Evolutionary conservation across 768 basidiomycete genomes (phyloP), one percentile per base, ranked within the genome.

Genomic region (Trametes punicea): DNA sequence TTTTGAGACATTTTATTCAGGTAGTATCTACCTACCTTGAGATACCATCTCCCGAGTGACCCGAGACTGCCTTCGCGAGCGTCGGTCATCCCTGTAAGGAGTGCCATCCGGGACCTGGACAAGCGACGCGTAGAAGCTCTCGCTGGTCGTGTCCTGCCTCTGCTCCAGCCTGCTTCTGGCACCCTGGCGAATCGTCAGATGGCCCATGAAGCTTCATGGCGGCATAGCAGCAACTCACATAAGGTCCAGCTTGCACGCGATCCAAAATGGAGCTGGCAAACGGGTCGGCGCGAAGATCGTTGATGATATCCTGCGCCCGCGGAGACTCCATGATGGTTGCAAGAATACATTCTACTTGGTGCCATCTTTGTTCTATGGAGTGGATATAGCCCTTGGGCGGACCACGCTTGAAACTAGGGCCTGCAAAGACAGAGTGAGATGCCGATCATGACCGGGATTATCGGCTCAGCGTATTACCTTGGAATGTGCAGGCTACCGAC

Each of bases 341-440:
- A 5, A 95, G 77, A n/a, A 95, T 73, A 11, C 91, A 88, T 70
- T 95, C 93, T 63, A 94, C 88, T 67, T 93, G 89, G 64, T 95
- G 93, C 84, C 93, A 88, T 64, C 92, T 73, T 56, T 90, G 88
- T 72, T 95, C 93, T 48, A 95, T 93, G 34, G 92, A 92, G 68
- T 93, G 89, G 46, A 95, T 93, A 68, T 95, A 95, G 18, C 93
- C 93, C 66, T 91, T 91, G 6, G 90, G 89, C 9, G 88, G 88
- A 9, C 91, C 92, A 8, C 91, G 85, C 66, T 88, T 88, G 69
- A 86, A 87, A 65, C 85, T 88, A 0, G 87, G 87, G 41, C 85
- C 88, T 90, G 40, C 29, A 16, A 18, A 44, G 47, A 52, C 46
- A 44, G 23, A 44, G 38, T 26, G 27, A 55, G 25, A 26, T 1